A percentile compares a stretch with the other conserved stretches of the same genome.
These are phyloP conservation scores for Trichaptum fuscoviolaceum DNA, from an alignment of 768 basidiomycete species.

Conservation along the genomic window DNA sequence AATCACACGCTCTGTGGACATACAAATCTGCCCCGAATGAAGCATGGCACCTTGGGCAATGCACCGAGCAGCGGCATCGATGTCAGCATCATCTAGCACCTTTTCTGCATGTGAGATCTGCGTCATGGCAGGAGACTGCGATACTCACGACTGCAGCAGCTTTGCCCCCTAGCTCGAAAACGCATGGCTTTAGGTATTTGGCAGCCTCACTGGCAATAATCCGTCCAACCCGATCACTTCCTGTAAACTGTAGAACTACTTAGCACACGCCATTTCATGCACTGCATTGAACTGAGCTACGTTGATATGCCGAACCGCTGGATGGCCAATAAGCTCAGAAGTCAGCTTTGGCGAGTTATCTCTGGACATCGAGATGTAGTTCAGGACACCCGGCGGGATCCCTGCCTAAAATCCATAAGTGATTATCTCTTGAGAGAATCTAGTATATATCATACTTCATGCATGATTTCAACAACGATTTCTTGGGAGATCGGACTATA, in stretches of 20 bases:
- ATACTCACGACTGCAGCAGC: constrained; percentile 42
- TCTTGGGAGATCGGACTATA: constrained; percentile 42
- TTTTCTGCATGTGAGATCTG: constrained; percentile 13
- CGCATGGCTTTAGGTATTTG: constrained; percentile 48
- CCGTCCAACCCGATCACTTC: constrained; percentile 47
- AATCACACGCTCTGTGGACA: constrained; percentile 56
- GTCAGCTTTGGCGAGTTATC: constrained; percentile 39
- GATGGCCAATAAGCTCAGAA: constrained; percentile 51
- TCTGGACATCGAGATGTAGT: constrained; percentile 44
- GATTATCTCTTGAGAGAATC: not conserved
- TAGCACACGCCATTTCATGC: not conserved
- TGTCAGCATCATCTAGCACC: constrained; percentile 50
- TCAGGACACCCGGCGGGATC: constrained; percentile 54
- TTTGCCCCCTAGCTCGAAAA: constrained; percentile 54
- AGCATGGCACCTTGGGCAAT: constrained; percentile 40
- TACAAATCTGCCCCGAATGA: constrained; percentile 52
- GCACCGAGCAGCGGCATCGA: constrained; percentile 46
- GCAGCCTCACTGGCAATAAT: constrained; percentile 51
- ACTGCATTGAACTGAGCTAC: constrained; percentile 19
- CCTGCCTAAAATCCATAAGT: constrained; percentile 36
- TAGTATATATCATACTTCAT: constrained; percentile 27
- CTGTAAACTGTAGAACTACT: constrained; percentile 41
- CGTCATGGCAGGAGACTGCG: not conserved
- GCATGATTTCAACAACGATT: constrained; percentile 40
- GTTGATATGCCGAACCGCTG: constrained; percentile 47